Evolutionary conservation across 2,329 filamentous ascomycete genomes (phyloP).

Genomic region (Nectriaceae sp.): DNA sequence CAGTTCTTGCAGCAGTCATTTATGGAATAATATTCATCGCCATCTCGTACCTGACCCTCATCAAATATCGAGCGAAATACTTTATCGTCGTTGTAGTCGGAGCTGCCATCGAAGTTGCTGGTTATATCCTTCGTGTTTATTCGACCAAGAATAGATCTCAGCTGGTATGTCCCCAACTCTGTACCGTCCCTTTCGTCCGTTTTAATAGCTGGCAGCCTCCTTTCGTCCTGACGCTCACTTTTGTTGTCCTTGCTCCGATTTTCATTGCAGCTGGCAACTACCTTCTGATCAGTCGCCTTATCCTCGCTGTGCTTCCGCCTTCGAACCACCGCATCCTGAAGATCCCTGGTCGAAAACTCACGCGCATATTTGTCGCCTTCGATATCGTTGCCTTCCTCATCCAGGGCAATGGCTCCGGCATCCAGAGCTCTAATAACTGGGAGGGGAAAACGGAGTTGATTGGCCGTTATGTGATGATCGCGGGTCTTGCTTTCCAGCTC

Average conservation of each 20-base stretch:
- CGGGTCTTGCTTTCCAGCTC: slow-evolving; percentile 43
- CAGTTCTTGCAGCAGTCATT: too few species aligned
- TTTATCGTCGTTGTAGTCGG: too few species aligned
- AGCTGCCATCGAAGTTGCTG: slow-evolving; percentile 47
- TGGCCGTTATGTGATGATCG: slow-evolving; percentile 44
- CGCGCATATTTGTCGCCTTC: slow-evolving; percentile 46
- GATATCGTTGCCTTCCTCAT: slow-evolving; percentile 48
- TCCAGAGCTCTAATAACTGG: slow-evolving; percentile 47
- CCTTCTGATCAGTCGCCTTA: slow-evolving; percentile 50
- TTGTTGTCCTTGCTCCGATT: slow-evolving; percentile 51
- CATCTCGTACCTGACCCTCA: too few species aligned
- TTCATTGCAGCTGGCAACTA: slow-evolving; percentile 53
- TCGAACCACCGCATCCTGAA: slow-evolving; percentile 37
- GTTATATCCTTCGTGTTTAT: slow-evolving; percentile 41
- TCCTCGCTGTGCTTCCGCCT: slow-evolving; percentile 38
- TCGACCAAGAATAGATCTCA: slow-evolving; percentile 36
- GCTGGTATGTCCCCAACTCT: slow-evolving; percentile 30
- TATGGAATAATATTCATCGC: too few species aligned
- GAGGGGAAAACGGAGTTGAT: slow-evolving; percentile 38
- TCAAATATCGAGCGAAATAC: too few species aligned
- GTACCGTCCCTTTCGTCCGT: not conserved
- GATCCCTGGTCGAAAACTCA: slow-evolving; percentile 41
- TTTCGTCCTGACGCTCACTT: slow-evolving; percentile 40
- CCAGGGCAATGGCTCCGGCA: slow-evolving; percentile 45
- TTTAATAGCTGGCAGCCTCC: slow-evolving; percentile 27